Base-by-base conservation (phyloP, 2,329 filamentous ascomycete genomes). In the Aspergillus sp. region DNA sequence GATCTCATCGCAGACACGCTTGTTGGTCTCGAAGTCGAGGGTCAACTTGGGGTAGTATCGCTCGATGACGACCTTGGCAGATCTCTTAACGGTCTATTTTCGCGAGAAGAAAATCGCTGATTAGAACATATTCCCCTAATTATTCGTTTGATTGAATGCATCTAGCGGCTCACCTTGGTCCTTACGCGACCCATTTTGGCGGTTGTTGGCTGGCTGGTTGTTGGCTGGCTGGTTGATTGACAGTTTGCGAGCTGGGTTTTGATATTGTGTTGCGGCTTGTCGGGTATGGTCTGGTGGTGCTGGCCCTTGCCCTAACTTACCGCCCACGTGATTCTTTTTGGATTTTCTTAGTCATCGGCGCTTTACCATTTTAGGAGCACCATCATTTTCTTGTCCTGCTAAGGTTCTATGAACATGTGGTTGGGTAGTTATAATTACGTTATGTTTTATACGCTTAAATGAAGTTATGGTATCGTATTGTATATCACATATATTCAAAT, bases 11-110 rank as follows among this genome's bases (percentile, higher is more conserved):
- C 95, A 98, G 76, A 98, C 96, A 75, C 92, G 87, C 90, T 97
- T 97, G 90, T 97, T 97, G 87, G 91, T 96, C 89, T 99, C 95
- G 85, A 99, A 99, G 86, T 99, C 95, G 77, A 98, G 91, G 67
- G 93, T 97, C 80, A 99, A 86, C 83, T 91, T 92, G 78, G 95
- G 95, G 84, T 96, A 96, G 86, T 95, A 96, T 70, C 90, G 87
- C 90, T 97, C 93, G 83, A 99, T 98, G 85, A 98, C 93, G 87
- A 97, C 92, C 90, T 99, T 99, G 84, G 95, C 93, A 86, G 87
- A 89, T 81, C 88, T 88, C 84, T 90, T 90, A 75, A 90, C 87
- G 71, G 86, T 89, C 84, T 84, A 60, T 63, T 27, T 19, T 45
- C 4, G 19, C 24, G n/a, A 21, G 4, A 44, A 46, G 12, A 52